These are phyloP conservation scores for Eleusine coracana DNA, from an alignment of 176 grass and related monocot species.

Conservation along the genomic window DNA sequence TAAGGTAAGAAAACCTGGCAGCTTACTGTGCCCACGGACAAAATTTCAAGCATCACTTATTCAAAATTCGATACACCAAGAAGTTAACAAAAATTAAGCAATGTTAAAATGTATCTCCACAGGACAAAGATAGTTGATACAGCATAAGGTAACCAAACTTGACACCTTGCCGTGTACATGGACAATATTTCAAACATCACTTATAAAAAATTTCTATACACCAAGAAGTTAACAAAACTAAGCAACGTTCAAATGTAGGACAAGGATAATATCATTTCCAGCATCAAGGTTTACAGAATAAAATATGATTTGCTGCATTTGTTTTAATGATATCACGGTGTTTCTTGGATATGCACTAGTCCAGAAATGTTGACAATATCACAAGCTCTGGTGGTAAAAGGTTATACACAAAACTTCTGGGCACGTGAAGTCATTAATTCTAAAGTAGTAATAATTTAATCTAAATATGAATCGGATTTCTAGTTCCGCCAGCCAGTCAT, in stretches of 20 bases:
- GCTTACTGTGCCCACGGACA: background rate
- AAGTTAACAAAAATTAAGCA: slow-evolving; percentile 11
- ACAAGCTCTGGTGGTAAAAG: background rate
- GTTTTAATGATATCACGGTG: background rate
- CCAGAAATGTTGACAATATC: background rate
- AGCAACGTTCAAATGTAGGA: background rate
- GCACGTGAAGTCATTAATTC: background rate
- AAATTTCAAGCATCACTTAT: background rate
- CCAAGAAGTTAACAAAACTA: background rate
- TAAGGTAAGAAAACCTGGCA: background rate
- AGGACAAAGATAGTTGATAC: background rate
- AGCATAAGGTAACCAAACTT: background rate
- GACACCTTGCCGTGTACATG: background rate
- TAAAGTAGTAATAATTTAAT: slow-evolving; percentile 1
- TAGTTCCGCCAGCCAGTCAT: slow-evolving; percentile 4
- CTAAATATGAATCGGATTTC: background rate
- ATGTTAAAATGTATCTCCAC: background rate
- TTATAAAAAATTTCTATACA: background rate
- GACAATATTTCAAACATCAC: background rate
- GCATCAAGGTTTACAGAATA: background rate
- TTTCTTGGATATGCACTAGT: slow-evolving; percentile 2
- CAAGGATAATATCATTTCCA: background rate
- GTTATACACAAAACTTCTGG: background rate
- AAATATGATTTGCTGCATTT: background rate
- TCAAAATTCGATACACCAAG: background rate